Conservation (phyloP, 2,329 filamentous ascomycete genomes). For the Parafenestella ontariensis region DNA sequence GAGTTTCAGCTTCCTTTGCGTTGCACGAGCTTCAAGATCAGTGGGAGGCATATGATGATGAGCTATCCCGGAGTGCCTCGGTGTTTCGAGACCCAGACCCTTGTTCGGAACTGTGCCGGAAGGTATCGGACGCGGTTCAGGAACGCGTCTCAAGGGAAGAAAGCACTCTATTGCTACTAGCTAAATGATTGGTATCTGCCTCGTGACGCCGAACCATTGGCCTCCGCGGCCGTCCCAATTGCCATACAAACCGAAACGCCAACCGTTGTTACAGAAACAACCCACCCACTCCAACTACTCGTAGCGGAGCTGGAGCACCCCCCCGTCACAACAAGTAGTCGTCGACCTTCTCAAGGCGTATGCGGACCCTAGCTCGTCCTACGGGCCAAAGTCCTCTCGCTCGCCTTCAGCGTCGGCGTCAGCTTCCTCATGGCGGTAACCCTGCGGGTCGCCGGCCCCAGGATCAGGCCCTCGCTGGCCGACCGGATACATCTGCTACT, state of each 20-base stretch:
- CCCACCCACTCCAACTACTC: not conserved
- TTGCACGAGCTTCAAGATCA: conserved; percentile 4
- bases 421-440: conserved; percentile 48
- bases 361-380: not conserved
- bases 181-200: conserved; percentile 30
- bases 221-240: conserved; percentile 46
- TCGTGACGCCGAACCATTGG: conserved; percentile 34
- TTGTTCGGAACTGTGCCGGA: conserved; percentile 4
- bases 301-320: not conserved
- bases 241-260: conserved; percentile 33
- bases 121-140: conserved; percentile 5
- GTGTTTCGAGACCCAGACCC: conserved; percentile 18
- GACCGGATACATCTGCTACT: conserved; percentile 47
- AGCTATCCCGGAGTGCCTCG: conserved; percentile 27
- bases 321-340: not conserved
- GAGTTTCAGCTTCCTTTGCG: conserved; percentile 4
- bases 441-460: conserved; percentile 46
- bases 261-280: conserved; percentile 2
- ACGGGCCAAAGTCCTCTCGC: conserved; percentile 48
- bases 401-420: conserved; percentile 51
- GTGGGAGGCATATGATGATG: conserved; percentile 22
- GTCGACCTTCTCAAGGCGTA: not conserved
- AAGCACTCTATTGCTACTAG: conserved; percentile 10
- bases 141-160: conserved; percentile 1
- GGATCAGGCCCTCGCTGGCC: conserved; percentile 49